Evolutionary conservation across 176 grass and related monocot genomes (phyloP).

Genomic region (Carex pumila): DNA sequence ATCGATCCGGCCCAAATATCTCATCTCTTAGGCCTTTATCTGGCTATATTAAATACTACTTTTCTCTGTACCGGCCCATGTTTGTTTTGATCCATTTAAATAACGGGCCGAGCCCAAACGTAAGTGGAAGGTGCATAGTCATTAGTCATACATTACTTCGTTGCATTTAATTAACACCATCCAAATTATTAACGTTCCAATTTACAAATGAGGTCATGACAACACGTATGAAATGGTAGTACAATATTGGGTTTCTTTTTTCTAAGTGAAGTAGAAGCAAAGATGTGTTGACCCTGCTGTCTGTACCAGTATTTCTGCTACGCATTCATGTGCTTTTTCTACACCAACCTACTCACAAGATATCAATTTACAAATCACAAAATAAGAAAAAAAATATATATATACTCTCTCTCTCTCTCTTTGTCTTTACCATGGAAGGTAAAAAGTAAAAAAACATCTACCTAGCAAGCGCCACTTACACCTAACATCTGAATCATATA

Average conservation of each 20-base stretch:
- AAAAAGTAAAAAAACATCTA: neutral
- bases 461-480: neutral
- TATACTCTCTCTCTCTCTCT: neutral
- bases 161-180: neutral
- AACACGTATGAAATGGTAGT: neutral
- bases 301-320: constrained; percentile 18
- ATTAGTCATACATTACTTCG: neutral
- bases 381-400: no score
- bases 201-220: neutral
- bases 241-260: neutral
- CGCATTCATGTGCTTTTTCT: constrained; percentile 9
- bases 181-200: neutral
- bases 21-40: neutral
- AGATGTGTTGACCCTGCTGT: constrained; percentile 13
- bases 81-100: neutral
- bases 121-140: constrained; percentile 1
- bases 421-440: neutral
- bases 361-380: neutral
- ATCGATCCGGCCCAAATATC: no score
- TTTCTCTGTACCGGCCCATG: neutral
- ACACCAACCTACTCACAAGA: constrained; percentile 8
- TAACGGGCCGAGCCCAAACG: neutral
- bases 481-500: neutral
- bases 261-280: constrained; percentile 23
- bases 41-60: no score